A percentile compares a stretch with the other conserved stretches of the same genome.
Conservation (phyloP, 495 filamentous ascomycete genomes). For the Amorphotheca resinae region DNA sequence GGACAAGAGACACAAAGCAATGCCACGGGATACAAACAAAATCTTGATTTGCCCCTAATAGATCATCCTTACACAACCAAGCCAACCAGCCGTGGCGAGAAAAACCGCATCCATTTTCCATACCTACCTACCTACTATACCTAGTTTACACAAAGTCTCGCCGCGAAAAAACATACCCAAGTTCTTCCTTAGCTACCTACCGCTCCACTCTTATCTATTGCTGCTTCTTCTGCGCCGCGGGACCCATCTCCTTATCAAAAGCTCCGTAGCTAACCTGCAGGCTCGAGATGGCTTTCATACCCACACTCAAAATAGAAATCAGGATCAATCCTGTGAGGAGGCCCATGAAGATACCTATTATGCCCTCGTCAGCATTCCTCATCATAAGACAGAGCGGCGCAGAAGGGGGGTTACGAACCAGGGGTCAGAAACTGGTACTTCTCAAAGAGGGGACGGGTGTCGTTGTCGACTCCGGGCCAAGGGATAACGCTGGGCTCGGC, state of each 20-base stretch:
- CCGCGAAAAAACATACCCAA: no score
- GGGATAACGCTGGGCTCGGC: no score
- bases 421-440: constrained; percentile 86
- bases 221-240: constrained; percentile 75
- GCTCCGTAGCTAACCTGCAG: constrained; percentile 83
- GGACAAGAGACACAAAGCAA: no score
- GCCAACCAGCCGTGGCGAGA: no score
- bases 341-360: constrained; percentile 69
- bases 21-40: no score
- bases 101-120: no score
- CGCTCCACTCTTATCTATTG: constrained; percentile 26
- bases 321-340: constrained; percentile 56
- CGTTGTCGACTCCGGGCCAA: constrained; percentile 25
- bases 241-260: constrained; percentile 92
- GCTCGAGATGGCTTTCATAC: constrained; percentile 59
- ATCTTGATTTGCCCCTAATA: no score
- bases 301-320: constrained; percentile 64
- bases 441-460: constrained; percentile 59
- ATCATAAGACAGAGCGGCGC: no score
- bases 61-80: no score
- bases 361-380: not conserved
- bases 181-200: no score
- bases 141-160: no score
- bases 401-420: constrained; percentile 18
- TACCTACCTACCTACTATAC: no score